phyloP scores from a whole-genome alignment of 768 basidiomycete genomes.

The Amanita exitialis region DNA sequence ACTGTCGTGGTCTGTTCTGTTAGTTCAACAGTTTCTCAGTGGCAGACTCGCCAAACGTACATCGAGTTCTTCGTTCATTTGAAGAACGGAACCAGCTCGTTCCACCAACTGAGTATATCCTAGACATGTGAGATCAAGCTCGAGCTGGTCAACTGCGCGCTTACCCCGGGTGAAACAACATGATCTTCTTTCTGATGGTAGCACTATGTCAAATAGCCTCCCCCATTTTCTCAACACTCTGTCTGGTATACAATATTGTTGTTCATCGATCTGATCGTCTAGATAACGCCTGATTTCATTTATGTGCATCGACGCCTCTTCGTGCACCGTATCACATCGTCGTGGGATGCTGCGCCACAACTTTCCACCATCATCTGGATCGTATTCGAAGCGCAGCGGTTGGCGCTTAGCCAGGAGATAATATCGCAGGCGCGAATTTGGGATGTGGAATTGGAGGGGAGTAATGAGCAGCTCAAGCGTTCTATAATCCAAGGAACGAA shows the following conservation, averaged over 20 bases:
- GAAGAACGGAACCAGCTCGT: slow-evolving; percentile 68
- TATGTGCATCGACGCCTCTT: slow-evolving; percentile 1
- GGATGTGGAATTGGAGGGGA: slow-evolving; percentile 70
- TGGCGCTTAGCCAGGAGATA: slow-evolving; percentile 60
- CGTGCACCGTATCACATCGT: slow-evolving; percentile 4
- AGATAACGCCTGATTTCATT: slow-evolving; percentile 29
- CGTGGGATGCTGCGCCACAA: slow-evolving; percentile 51
- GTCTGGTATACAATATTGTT: slow-evolving; percentile 37
- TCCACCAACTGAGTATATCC: slow-evolving; percentile 74
- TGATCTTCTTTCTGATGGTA: slow-evolving; percentile 47
- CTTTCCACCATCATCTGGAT: slow-evolving; percentile 8
- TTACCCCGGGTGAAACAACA: slow-evolving; percentile 80
- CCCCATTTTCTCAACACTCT: slow-evolving; percentile 68
- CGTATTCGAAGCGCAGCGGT: slow-evolving; percentile 27
- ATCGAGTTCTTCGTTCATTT: slow-evolving; percentile 56
- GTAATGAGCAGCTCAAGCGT: slow-evolving; percentile 58
- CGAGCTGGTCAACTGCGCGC: not conserved
- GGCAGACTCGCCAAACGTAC: slow-evolving; percentile 23
- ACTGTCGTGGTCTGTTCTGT: slow-evolving; percentile 42
- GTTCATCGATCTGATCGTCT: slow-evolving; percentile 17
- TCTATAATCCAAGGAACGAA: slow-evolving; percentile 45
- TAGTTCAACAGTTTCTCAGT: not conserved
- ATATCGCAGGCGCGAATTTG: slow-evolving; percentile 75
- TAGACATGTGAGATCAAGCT: slow-evolving; percentile 13
- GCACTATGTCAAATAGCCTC: slow-evolving; percentile 69